Percentiles rank a stretch among this genome's conserved stretches.
phyloP scores from a whole-genome alignment of 495 filamentous ascomycete genomes.

The Podospora fimiseda region DNA sequence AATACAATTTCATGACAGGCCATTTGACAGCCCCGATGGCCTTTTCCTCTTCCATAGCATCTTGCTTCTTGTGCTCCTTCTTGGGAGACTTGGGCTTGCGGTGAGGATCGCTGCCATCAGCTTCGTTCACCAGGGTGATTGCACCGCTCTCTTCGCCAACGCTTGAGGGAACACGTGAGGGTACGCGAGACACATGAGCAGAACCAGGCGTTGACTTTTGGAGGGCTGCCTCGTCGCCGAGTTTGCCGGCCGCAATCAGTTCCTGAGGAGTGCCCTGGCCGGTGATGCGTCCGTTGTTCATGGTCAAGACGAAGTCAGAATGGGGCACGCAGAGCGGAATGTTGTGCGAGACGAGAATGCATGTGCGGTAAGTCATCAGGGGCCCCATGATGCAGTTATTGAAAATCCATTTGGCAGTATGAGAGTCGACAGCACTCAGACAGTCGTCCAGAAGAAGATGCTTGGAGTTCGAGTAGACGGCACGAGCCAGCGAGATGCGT shows the following conservation, averaged over 20 bases:
- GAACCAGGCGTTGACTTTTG: conserved; percentile 66
- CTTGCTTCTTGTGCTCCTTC: conserved; percentile 41
- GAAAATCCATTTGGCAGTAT: conserved; percentile 98
- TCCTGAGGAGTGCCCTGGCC: conserved; percentile 70
- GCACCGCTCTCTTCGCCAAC: conserved; percentile 48
- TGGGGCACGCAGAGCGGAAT: conserved; percentile 73
- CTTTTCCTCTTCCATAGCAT: conserved; percentile 64
- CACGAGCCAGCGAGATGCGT: conserved; percentile 88
- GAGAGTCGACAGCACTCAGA: conserved; percentile 95
- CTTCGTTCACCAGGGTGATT: conserved; percentile 38
- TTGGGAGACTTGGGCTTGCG: conserved; percentile 34
- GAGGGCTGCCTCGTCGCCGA: conserved; percentile 66
- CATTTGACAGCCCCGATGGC: conserved; percentile 79
- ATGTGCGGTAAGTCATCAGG: conserved; percentile 81
- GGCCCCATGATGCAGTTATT: conserved; percentile 84
- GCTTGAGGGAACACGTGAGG: conserved; percentile 69
- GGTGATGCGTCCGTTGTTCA: conserved; percentile 78
- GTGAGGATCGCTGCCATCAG: conserved; percentile 28
- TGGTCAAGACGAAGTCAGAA: conserved; percentile 70
- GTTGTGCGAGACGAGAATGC: conserved; percentile 97
- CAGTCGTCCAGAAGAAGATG: conserved; percentile 94
- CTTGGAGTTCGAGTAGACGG: conserved; percentile 84
- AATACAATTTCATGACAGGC: conserved; percentile 75
- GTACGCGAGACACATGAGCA: conserved; percentile 54
- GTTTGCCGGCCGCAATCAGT: conserved; percentile 72